Conservation (phyloP, 805 yeast genomes). For the Pichia ethanolica region DNA sequence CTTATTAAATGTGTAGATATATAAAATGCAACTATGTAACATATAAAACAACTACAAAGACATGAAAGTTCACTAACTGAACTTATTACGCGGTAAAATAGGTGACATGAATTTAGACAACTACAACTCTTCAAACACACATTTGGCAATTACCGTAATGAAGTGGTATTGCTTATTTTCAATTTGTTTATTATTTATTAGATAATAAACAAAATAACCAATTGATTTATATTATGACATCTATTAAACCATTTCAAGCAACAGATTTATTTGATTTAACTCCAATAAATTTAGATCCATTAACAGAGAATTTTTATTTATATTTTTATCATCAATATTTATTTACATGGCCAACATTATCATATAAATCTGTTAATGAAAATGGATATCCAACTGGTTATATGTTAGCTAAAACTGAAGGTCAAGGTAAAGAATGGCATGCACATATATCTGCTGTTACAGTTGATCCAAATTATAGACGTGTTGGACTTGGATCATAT, state of each 20-base stretch:
- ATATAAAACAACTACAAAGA: too few relatives aligned
- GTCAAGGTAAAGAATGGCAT: constrained; percentile 81
- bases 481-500: constrained; percentile 79
- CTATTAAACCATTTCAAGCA: constrained; percentile 80
- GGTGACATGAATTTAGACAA: too few relatives aligned
- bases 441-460: constrained; percentile 96
- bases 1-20: not conserved
- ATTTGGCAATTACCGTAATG: too few relatives aligned
- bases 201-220: too few relatives aligned
- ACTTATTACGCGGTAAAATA: too few relatives aligned
- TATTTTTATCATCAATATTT: constrained; percentile 81
- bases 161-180: too few relatives aligned
- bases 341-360: constrained; percentile 79
- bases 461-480: constrained; percentile 69
- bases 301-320: constrained; percentile 86
- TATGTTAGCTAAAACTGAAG: constrained; percentile 97
- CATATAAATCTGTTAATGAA: constrained; percentile 58
- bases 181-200: too few relatives aligned
- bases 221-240: constrained; percentile 51
- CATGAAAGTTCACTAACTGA: too few relatives aligned
- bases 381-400: constrained; percentile 47
- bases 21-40: not conserved
- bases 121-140: too few relatives aligned
- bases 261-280: constrained; percentile 71
- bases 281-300: constrained; percentile 73